Base-by-base conservation (phyloP, 768 basidiomycete species). In the Guyanaporus albipodus region DNA sequence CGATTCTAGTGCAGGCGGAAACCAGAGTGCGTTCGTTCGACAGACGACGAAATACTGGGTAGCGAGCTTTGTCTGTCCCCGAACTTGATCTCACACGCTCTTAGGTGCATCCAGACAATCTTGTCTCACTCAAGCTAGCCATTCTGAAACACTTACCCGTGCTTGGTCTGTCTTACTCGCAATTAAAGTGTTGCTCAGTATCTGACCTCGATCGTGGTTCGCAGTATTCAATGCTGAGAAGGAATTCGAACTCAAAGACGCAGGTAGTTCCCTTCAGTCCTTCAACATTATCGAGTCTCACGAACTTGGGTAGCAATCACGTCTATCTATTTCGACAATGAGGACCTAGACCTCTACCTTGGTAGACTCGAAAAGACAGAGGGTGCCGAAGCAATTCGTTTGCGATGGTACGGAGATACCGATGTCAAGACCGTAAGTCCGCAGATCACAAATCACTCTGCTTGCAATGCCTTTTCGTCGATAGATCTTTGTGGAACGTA, bases 21-120 rank as follows among this genome's bases (percentile, higher is more conserved):
- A 70, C 55, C 96, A 99, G 72, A 96, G 89, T 55, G 96, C 95
- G 2, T 99, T 99, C 60, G 90, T 97, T n/a, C 71, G 96, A 32
- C 93, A 96, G 68, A 99, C 96, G 27, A 98, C 96, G 10, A 99
- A 99, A 65, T 99, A 99, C 61, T 99, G 96, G 96, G 95, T 90
- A 62, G 42, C 66, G 58, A 15, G n/a, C n/a, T 27, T 10, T 17
- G 9, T 2, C 28, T 28, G 6, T 34, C 21, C 17, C 27, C 38
- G 17, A 6, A 32, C 24, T 10, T 27, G 38, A 7, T 51, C 56
- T 52, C 37, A 56, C 31, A 10, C 14, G 6, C 27, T 4, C 18
- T 32, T 21, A 79, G 77, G 77, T 95, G 3, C 95, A 98, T 64
- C 87, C 87, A 2, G 95, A 98, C 64, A 97, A 98, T 62, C 78